Base-by-base conservation (phyloP, 768 basidiomycete species). In the Trametopsis cervina region DNA sequence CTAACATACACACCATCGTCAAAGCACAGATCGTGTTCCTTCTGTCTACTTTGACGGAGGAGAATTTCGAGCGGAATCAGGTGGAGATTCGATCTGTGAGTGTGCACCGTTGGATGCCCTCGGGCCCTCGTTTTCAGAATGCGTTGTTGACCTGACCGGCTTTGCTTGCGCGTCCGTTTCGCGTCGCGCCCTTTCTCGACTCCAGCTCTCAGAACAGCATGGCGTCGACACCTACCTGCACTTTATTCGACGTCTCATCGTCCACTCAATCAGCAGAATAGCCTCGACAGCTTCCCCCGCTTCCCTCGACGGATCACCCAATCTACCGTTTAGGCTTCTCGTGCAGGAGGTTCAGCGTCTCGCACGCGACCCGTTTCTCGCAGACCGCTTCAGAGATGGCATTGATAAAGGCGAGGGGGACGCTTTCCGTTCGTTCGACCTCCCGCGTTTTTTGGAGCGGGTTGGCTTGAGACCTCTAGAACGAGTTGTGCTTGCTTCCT, bases 21-120 rank as follows among this genome's bases (percentile, higher is more conserved):
- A 89, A 89, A 69, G 88, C 94, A 51, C 94, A 99, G 75, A 94
- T 99, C 63, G 93, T 95, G 57, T 98, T 99, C 70, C 77, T 97
- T 50, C 78, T 99, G 56, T 92, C 90, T 23, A 97, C 92, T 22
- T 80, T 98, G 53, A 92, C 90, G 50, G 95, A 98, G 70, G 95
- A 98, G 60, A 93, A 92, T 69, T 99, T 91, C 64, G 89, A 90
- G 63, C 81, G 89, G 63, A 91, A 96, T 68, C 85, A 93, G 64
- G 71, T 81, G 48, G 94, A 99, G 72, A 96, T 99, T 60, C 85
- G 91, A 63, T 90, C 89, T 49, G 95, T 97, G 63, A 58, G 92
- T 76, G 29, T 9, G 9, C n/a, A n/a, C n/a, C n/a, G n/a, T 21
- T 11, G 40, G 41, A 23, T 42, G 39, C 46, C 33, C 40, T 37